Percentiles rank a stretch among this genome's conserved stretches.
Conservation (phyloP, 2,329 filamentous ascomycete species). For the Penicillium olsonii region DNA sequence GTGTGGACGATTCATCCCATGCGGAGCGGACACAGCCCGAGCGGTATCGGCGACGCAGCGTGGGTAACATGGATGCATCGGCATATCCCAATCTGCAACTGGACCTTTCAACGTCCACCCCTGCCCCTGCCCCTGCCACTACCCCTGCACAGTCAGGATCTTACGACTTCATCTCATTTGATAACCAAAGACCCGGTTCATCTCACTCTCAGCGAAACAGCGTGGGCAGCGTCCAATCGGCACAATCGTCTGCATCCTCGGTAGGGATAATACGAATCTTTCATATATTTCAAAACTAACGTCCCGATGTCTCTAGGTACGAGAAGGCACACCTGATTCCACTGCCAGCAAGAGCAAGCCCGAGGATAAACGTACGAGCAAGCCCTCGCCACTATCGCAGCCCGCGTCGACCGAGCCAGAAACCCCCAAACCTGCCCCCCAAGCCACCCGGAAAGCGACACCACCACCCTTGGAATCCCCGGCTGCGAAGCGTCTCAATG, state of each 20-base stretch:
- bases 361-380: slow-evolving; percentile 67
- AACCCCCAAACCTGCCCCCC: slow-evolving; percentile 20
- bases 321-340: slow-evolving; percentile 21
- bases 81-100: slow-evolving; percentile 39
- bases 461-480: slow-evolving; percentile 57
- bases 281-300: not conserved
- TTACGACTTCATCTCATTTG: slow-evolving; percentile 37
- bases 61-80: slow-evolving; percentile 64
- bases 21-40: slow-evolving; percentile 58
- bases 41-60: slow-evolving; percentile 78
- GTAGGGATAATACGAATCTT: slow-evolving; percentile 52
- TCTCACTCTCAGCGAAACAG: slow-evolving; percentile 56
- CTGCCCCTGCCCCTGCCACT: slow-evolving; percentile 30
- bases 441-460: slow-evolving; percentile 26
- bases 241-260: slow-evolving; percentile 61
- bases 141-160: slow-evolving; percentile 30
- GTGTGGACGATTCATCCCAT: slow-evolving; percentile 71
- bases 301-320: slow-evolving; percentile 22
- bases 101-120: slow-evolving; percentile 34
- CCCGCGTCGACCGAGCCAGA: slow-evolving; percentile 56
- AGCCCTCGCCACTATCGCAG: slow-evolving; percentile 73
- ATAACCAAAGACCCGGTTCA: slow-evolving; percentile 36
- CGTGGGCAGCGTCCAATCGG: slow-evolving; percentile 62
- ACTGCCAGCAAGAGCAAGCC: slow-evolving; percentile 51
- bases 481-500: slow-evolving; percentile 80